Conservation (phyloP, 1,139 yeast genomes). For the Casaregolazyma suthepensis region DNA sequence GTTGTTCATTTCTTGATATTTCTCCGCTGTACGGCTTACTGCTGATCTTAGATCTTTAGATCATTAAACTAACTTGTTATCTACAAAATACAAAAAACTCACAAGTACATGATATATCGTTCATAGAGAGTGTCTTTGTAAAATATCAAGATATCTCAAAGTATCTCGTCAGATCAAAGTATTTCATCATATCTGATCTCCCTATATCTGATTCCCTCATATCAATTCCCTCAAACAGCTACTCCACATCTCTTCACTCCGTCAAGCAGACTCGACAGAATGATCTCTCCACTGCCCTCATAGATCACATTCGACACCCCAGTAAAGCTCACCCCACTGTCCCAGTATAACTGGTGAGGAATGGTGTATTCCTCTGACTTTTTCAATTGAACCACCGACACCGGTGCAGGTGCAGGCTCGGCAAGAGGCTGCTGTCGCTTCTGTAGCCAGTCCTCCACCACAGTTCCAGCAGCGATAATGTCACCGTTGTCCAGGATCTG, state of each 20-base stretch:
- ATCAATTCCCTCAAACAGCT: no score
- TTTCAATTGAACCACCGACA: conserved; percentile 2
- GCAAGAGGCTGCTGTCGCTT: neutral
- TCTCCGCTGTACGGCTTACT: no score
- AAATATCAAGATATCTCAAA: no score
- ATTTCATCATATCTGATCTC: no score
- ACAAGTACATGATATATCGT: no score
- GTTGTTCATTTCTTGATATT: no score
- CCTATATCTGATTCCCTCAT: no score
- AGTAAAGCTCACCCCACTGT: neutral
- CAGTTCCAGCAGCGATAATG: neutral
- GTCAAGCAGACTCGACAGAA: neutral
- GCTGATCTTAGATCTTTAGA: no score
- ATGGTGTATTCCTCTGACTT: conserved; percentile 1
- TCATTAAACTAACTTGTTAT: no score
- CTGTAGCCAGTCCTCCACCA: neutral
- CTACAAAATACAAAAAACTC: no score
- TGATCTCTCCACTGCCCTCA: neutral
- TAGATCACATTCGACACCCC: conserved; percentile 1
- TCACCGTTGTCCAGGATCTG: neutral
- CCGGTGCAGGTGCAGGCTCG: neutral
- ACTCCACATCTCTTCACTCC: neutral
- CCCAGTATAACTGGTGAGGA: conserved; percentile 6
- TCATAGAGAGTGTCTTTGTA: no score
- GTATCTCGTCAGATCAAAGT: no score